Conservation (phyloP, 805 yeast genomes). For the Ogataea degrootiae region DNA sequence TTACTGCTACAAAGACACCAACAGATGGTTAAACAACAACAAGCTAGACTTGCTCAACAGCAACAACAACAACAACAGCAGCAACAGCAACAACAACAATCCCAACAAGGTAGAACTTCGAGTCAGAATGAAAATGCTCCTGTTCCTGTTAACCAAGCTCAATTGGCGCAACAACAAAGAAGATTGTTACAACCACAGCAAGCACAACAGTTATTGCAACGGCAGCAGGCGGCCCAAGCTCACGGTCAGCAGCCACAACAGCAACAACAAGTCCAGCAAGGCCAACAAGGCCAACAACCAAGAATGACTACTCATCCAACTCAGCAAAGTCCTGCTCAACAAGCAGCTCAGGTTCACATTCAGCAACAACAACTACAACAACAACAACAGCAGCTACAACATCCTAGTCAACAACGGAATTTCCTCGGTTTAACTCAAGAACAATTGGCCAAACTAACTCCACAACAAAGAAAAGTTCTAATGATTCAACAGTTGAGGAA, state of each 20-base stretch:
- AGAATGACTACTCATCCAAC: no score
- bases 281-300: background rate
- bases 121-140: background rate
- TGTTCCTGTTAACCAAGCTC: background rate
- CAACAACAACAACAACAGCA: constrained; percentile 9
- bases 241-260: background rate
- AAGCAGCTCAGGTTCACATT: background rate
- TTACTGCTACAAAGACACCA: constrained; percentile 28
- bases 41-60: constrained; percentile 14
- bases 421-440: constrained; percentile 25
- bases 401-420: constrained; percentile 19
- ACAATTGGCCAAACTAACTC: constrained; percentile 30
- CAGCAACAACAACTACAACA: background rate
- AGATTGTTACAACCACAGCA: constrained; percentile 4
- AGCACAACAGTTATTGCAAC: background rate
- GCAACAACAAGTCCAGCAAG: background rate
- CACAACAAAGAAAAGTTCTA: constrained; percentile 38
- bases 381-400: constrained; percentile 17
- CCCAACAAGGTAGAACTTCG: background rate
- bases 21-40: constrained; percentile 27
- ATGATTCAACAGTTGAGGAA: constrained; percentile 38
- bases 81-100: constrained; percentile 1
- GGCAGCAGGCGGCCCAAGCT: constrained; percentile 5
- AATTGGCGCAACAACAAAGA: constrained; percentile 1
- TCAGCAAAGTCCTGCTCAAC: no score